Percentiles rank a stretch among this genome's conserved stretches.
These are phyloP conservation scores for Xylaria sp. DNA, from an alignment of 2,329 filamentous ascomycete genomes.

Conservation along the genomic window DNA sequence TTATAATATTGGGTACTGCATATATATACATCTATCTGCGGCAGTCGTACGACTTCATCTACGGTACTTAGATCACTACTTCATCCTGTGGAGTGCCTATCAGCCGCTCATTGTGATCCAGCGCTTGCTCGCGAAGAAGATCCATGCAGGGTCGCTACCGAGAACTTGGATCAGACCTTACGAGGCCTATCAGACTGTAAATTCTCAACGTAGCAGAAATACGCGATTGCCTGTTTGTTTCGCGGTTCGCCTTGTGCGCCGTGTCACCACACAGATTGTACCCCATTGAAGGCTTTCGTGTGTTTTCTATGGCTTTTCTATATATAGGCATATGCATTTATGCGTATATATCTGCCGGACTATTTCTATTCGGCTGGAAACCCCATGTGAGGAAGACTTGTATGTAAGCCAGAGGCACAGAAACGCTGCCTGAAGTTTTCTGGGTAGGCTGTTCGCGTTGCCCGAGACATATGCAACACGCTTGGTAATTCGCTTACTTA, in stretches of 20 bases:
- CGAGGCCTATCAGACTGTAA: neutral
- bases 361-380: neutral
- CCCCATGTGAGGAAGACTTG: neutral
- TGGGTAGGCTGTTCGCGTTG: neutral
- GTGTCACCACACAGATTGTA: neutral
- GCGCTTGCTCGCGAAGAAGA: neutral
- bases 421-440: neutral
- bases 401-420: neutral
- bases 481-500: neutral
- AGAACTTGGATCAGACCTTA: constrained; percentile 9
- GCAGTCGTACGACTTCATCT: neutral
- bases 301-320: neutral
- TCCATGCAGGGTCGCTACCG: constrained; percentile 21
- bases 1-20: neutral
- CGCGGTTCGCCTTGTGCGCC: neutral
- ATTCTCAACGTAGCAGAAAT: neutral
- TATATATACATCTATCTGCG: neutral
- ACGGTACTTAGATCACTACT: neutral
- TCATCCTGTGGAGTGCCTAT: neutral
- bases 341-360: neutral
- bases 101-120: neutral
- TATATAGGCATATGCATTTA: neutral
- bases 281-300: too few relatives aligned
- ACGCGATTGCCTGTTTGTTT: neutral
- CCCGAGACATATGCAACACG: neutral